Evolutionary conservation across 768 basidiomycete genomes (phyloP), one percentile per base, ranked within the genome.

Genomic region (Rhizopogon rudus): DNA sequence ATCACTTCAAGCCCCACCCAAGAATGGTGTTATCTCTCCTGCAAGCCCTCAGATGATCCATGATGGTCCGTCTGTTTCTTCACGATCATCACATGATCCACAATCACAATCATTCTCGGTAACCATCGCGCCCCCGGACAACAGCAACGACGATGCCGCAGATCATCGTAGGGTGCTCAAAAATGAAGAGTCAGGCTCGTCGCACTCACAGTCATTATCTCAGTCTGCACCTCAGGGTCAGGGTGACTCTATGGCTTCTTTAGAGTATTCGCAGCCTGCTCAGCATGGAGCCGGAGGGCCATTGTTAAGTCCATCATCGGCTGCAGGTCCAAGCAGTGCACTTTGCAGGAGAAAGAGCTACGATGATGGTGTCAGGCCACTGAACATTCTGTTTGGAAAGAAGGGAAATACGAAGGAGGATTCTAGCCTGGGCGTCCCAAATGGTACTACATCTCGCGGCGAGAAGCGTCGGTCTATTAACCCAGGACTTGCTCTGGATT

Each of bases 381-480:
- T 76, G 31, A 67, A 73, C 56, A 54, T 72, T 33, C 66, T 73
- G 22, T 63, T 70, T 13, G 65, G 66, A 10, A 62, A 62, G 28
- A 62, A 48, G 40, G 37, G 46, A 13, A 54, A 51, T 56, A 58
- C 49, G 17, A 61, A 58, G 55, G 57, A 59, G 37, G 56, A 56
- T n/a, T 1, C 33, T 40, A 63, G 59, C 20, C 63, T 71, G 44
- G 56, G 61, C 49, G 62, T 73, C 49, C 60, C 75, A 42, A 46
- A 66, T 57, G 53, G 57, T 16, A 57, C 57, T 6, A 71, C 71
- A 0, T 67, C 68, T 5, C 73, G 78, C 37, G 69, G 73, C 0
- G 79, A 78, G 25, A 77, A 74, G 44, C 71, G 83, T 12, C 70
- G 77, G 20, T 83, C 83, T 4, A 83, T 84, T 57, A 83, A 81